Conservation (phyloP, 768 basidiomycete genomes). For the Russula emetica region DNA sequence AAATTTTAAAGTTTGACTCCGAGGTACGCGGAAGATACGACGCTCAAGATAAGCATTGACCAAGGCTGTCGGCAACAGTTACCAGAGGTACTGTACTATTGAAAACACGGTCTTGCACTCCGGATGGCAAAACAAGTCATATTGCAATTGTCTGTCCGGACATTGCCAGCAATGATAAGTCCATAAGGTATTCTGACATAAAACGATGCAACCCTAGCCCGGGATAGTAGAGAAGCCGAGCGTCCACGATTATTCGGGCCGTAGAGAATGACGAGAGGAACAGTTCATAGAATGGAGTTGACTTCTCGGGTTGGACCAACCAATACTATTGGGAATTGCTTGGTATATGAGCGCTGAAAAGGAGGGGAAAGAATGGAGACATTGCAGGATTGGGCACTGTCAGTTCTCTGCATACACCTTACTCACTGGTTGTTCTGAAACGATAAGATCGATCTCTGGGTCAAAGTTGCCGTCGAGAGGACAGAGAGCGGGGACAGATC, state of each 20-base stretch:
- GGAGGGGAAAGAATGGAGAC: constrained; percentile 3
- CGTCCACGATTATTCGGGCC: constrained; percentile 3
- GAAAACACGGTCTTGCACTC: background rate
- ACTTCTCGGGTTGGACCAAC: background rate
- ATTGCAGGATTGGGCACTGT: background rate
- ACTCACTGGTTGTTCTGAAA: constrained; percentile 2
- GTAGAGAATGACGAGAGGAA: constrained; percentile 1
- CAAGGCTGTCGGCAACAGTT: background rate
- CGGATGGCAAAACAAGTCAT: constrained; percentile 3
- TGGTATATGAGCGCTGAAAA: background rate
- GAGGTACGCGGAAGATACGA: constrained; percentile 5
- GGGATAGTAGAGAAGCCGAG: constrained; percentile 2
- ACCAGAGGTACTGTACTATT: background rate
- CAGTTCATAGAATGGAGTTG: background rate
- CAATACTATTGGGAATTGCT: background rate
- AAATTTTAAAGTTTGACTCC: constrained; percentile 17
- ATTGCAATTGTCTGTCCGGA: background rate
- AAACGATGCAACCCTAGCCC: constrained; percentile 6
- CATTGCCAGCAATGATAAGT: background rate
- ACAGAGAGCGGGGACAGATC: constrained; percentile 16
- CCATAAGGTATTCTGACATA: constrained; percentile 11
- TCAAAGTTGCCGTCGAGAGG: constrained; percentile 2
- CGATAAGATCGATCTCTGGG: constrained; percentile 11
- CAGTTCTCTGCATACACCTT: constrained; percentile 1
- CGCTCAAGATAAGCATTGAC: constrained; percentile 19